Base-by-base conservation (phyloP, 2,329 filamentous ascomycete species). In the Aureobasidium musti region DNA sequence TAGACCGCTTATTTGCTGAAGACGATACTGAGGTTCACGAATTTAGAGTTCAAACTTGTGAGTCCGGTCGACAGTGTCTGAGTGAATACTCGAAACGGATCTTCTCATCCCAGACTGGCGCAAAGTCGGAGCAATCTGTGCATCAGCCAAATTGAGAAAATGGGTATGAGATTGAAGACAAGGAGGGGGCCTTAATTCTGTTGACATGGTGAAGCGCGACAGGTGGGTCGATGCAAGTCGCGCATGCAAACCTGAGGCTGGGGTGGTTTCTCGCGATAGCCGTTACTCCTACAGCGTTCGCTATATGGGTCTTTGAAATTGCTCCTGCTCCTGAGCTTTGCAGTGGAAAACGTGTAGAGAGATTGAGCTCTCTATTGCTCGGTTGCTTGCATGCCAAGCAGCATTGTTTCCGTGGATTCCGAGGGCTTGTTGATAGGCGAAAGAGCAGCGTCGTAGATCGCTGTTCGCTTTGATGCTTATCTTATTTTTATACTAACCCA, bases 321-420 rank as follows among this genome's bases (percentile, higher is more conserved):
- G 54, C 26, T 28, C 33, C 19, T 41, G 13, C 41, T 59, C 41
- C 57, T 47, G 21, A 49, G n/a, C 21, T 35, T 21, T 37, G 57
- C 57, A 35, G 30, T 7, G 5, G 17, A 59, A 28, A 47, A 49
- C 43, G 57, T 61, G 57, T 26, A 61, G 28, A 35, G 30, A 33
- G 30, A 61, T 47, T 30, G 21, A 49, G 41, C 43, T 23, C 28
- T 61, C 21, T 19, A 61, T 47, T 61, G 57, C 47, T 37, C 57
- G 57, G 30, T 61, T 61, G 13, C 30, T 61, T 49, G 57, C 57
- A 61, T 61, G 57, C 57, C 57, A 61, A 61, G 57, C 41, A 45
- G 14, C 41, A 49, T 26, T 35, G 30, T 19, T n/a, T 49, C 41
- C 41, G 57, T 30, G 26, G 41, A 61, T 35, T 61, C 57, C 57